A percentile compares a stretch with the other conserved stretches of the same genome.
These are phyloP conservation scores for Tilletia setariae DNA, from an alignment of 1,284 basidiomycete species.

Conservation along the genomic window DNA sequence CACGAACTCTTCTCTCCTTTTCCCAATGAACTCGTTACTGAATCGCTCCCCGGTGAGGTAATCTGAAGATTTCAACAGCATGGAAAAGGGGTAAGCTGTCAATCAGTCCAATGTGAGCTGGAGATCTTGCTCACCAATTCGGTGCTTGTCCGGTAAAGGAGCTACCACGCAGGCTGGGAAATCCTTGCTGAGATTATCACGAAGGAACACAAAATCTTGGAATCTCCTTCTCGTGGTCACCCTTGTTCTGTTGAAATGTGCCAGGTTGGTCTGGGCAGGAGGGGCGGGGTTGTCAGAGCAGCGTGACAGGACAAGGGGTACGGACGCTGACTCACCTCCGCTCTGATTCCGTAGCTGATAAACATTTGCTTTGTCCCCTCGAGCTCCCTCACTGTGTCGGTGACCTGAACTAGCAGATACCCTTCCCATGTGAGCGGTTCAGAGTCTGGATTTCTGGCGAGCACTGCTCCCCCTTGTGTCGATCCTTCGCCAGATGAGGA, in stretches of 20 bases:
- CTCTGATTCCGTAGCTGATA: slow-evolving; percentile 87
- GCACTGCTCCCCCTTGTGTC: slow-evolving; percentile 8
- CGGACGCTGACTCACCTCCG: slow-evolving; percentile 64
- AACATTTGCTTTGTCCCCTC: slow-evolving; percentile 94
- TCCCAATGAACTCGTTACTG: slow-evolving; percentile 92
- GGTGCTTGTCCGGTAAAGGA: slow-evolving; percentile 91
- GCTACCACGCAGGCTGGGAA: slow-evolving; percentile 96
- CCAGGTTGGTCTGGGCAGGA: slow-evolving; percentile 68
- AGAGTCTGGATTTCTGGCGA: slow-evolving; percentile 15
- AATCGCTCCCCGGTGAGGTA: slow-evolving; percentile 97
- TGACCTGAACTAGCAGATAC: slow-evolving; percentile 65
- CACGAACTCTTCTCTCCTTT: slow-evolving; percentile 78
- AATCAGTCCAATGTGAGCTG: not conserved
- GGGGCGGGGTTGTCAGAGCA: not conserved
- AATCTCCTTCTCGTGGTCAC: slow-evolving; percentile 77
- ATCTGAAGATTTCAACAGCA: slow-evolving; percentile 20
- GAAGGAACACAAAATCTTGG: slow-evolving; percentile 93
- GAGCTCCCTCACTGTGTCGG: slow-evolving; percentile 90
- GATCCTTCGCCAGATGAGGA: not conserved
- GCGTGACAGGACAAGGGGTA: not conserved
- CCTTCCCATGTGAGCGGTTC: slow-evolving; percentile 36
- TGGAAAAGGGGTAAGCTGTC: not conserved
- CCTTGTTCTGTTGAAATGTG: slow-evolving; percentile 66
- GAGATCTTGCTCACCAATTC: slow-evolving; percentile 62
- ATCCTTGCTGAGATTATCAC: slow-evolving; percentile 80